Base-by-base conservation (phyloP, 305 asterid species). In the Fraxinus platypoda region DNA sequence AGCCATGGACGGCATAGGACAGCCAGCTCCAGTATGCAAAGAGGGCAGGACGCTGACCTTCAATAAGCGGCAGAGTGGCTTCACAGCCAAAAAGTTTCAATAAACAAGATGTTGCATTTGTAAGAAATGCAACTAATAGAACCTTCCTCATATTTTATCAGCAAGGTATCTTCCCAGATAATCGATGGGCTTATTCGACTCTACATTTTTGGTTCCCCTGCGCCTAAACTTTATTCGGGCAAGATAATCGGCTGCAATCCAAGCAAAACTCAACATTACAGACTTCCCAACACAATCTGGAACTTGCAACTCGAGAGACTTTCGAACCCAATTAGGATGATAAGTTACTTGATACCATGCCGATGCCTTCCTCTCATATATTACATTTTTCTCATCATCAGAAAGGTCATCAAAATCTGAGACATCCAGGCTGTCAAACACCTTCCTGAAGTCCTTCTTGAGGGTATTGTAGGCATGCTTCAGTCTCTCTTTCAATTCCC, bases 341-440 rank as follows among this genome's bases (percentile, higher is more conserved):
- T 96, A 94, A 0, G 97, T 94, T 4, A 94, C 97, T 78, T 81
- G 93, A 75, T 96, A 94, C 99, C 99, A 96, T 4, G 98, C 99
- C 0, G 97, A 96, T 31, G 98, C 98, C 90, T 96, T 96, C 25
- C 74, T 88, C 79, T 96, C 99, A 49, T 92, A 96, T 37, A 82
- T 41, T 25, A 2, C 37, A 72, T 88, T 91, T 86, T 90, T 93
- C 87, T 91, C 94, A 4, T 91, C 87, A 17, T 90, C 93, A 1
- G 93, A 82, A 19, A 91, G 94, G 57, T 80, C 79, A 75, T 89
- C 88, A 66, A 90, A 88, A 28, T 74, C 90, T 2, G 90, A 87
- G 41, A 62, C 80, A 77, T 17, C 93, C 90, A 92, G 81, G 38
- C 81, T 78, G 84, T 96, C 98, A 25, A 96, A 96, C 23, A 92